Conservation (phyloP, 106 monocot species). For the Platanthera zijinensis region DNA sequence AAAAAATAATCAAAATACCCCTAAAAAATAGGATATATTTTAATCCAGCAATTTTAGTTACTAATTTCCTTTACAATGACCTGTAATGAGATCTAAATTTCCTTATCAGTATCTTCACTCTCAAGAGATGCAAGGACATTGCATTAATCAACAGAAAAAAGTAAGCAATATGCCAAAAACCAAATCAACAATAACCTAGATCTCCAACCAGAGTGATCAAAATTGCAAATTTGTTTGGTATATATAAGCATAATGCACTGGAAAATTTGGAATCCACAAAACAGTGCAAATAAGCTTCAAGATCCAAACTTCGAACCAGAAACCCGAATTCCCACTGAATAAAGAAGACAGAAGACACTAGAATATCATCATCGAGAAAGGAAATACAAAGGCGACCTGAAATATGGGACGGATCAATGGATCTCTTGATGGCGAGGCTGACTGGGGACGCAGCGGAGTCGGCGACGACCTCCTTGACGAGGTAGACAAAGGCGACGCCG, state of each 20-base stretch:
- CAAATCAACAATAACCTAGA: not conserved
- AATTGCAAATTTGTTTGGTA: not conserved
- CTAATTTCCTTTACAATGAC: not conserved
- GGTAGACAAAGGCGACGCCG: slow-evolving; percentile 81
- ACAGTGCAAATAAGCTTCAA: not conserved
- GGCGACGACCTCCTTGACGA: slow-evolving; percentile 71
- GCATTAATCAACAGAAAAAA: not conserved
- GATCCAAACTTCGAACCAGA: not conserved
- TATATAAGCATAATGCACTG: not conserved
- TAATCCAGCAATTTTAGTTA: not conserved
- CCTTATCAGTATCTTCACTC: not conserved
- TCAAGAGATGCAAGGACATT: slow-evolving; percentile 7
- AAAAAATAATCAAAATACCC: too few relatives aligned
- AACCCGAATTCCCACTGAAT: not conserved
- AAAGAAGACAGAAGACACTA: not conserved
- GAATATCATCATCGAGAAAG: too few relatives aligned
- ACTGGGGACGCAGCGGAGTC: slow-evolving; percentile 9
- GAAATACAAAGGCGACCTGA: slow-evolving; percentile 22
- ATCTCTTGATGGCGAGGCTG: slow-evolving; percentile 31
- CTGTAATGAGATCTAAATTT: not conserved
- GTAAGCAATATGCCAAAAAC: not conserved
- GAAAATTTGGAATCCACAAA: not conserved
- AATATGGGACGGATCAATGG: slow-evolving; percentile 51
- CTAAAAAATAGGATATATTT: too few relatives aligned
- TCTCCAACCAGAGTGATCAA: not conserved